phyloP scores from a whole-genome alignment of 768 basidiomycete genomes.

The Termitomyces bulborhizus region DNA sequence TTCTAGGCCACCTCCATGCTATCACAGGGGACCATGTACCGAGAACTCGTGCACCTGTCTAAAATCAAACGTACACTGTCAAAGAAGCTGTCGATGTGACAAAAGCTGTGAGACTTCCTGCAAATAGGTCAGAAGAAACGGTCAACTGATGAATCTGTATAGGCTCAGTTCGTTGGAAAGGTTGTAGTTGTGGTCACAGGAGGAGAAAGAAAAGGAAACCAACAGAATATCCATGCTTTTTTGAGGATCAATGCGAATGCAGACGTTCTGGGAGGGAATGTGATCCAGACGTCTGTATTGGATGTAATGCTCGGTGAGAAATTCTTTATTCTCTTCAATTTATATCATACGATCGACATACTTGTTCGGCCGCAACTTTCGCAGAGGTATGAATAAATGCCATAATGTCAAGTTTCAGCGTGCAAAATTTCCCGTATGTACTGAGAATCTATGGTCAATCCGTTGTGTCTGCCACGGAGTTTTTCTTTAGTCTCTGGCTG shows the following conservation, averaged over 20 bases:
- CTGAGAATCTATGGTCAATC: not conserved
- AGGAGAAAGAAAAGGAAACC: constrained; percentile 14
- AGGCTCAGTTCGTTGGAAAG: constrained; percentile 37
- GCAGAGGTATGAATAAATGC: constrained; percentile 14
- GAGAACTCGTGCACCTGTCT: constrained; percentile 35
- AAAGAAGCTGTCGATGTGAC: constrained; percentile 42
- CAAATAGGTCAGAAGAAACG: not conserved
- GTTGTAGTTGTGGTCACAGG: constrained; percentile 30
- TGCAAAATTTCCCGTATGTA: constrained; percentile 14
- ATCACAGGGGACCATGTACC: constrained; percentile 43
- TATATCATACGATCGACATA: not conserved
- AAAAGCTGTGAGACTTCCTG: constrained; percentile 4
- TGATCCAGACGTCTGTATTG: constrained; percentile 42
- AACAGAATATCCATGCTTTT: constrained; percentile 15
- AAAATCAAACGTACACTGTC: constrained; percentile 32
- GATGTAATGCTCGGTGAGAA: constrained; percentile 36
- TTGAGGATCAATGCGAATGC: constrained; percentile 30
- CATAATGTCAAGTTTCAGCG: constrained; percentile 16
- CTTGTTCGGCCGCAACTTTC: not conserved
- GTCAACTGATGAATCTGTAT: not conserved
- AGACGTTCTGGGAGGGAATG: constrained; percentile 33
- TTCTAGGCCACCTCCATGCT: constrained; percentile 30
- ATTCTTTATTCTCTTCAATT: not conserved
- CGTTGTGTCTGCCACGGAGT: not conserved
- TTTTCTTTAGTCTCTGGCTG: constrained; percentile 23